Conservation (phyloP, 768 basidiomycete genomes). For the Mycena haematopus region DNA sequence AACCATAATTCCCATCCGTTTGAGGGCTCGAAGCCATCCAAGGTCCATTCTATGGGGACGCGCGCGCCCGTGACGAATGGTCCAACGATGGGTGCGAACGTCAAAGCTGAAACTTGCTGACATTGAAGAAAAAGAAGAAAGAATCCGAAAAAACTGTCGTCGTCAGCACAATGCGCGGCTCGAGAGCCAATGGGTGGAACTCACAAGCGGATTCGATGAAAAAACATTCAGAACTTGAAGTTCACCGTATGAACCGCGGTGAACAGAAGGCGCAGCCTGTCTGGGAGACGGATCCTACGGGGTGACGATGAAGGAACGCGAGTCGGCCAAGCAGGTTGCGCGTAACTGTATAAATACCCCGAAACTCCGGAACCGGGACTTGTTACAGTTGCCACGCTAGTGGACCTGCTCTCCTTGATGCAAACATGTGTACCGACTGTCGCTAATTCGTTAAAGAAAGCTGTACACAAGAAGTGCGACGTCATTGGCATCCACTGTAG, state of each 20-base stretch:
- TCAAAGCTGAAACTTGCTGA: slow-evolving; percentile 9
- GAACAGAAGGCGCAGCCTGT: slow-evolving; percentile 27
- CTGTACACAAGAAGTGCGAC: too few species aligned
- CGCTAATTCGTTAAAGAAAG: background rate
- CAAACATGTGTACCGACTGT: background rate
- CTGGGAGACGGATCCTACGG: slow-evolving; percentile 26
- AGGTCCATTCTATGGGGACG: slow-evolving; percentile 20
- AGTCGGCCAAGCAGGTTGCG: background rate
- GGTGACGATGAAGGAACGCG: slow-evolving; percentile 23
- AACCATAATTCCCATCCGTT: slow-evolving; percentile 29
- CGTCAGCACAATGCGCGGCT: background rate
- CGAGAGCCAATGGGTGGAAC: background rate
- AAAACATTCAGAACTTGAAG: slow-evolving; percentile 20
- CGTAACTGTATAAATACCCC: slow-evolving; percentile 13
- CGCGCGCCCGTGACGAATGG: slow-evolving; percentile 19
- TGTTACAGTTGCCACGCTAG: slow-evolving; percentile 13
- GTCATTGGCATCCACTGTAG: too few species aligned
- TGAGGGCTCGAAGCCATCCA: slow-evolving; percentile 26
- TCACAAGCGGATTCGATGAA: slow-evolving; percentile 10
- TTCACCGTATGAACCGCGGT: slow-evolving; percentile 22
- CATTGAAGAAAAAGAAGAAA: slow-evolving; percentile 8
- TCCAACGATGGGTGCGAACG: slow-evolving; percentile 17
- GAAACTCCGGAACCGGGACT: background rate
- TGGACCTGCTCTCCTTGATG: background rate
- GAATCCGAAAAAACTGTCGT: slow-evolving; percentile 12